Base-by-base conservation (phyloP, 1,284 basidiomycete genomes). In the Singerocomus inundabilis region DNA sequence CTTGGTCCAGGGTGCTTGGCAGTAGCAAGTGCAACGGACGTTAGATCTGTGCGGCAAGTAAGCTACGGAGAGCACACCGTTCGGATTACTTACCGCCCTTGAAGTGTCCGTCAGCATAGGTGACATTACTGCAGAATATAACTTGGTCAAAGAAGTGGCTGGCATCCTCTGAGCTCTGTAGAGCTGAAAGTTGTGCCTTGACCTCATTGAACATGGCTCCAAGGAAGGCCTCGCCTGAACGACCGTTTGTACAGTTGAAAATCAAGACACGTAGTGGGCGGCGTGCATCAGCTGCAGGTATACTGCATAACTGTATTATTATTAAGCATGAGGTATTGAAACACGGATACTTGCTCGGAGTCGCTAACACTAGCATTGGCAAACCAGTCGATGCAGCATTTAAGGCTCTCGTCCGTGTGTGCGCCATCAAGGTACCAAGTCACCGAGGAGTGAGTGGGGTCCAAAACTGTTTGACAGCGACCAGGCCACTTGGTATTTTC, bases 341-440 rank as follows among this genome's bases (percentile, higher is more conserved):
- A 31, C 7, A 36, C 12, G n/a, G 34, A 36, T 53, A 68, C 71
- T 58, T 59, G 46, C 65, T 51, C 29, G 6, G 61, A 54, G 43
- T 85, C 59, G 6, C 78, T 79, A 34, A 78, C 72, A 5, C 70
- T 70, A 3, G 84, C 78, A 48, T 70, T 75, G 33, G 80, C 78
- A 63, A 86, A 96, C 97, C 97, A 99, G 53, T 88, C 75, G 16
- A 90, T 81, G 60, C 95, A 96, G 52, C 85, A 91, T 39, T 81
- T 78, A 28, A 99, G 75, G 62, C 93, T 97, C 67, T 99, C 97
- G 12, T 82, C 72, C 0, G 97, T 99, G 68, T 99, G 97, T 12
- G 96, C 95, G 1, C 97, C 97, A 67, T 99, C 97, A 24, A 99
- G 74, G 67, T 87, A 92, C 93, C 94, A 99, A 1, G 82, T 90